Conservation (phyloP, 306 rosid species). For the Prunus campanulata region DNA sequence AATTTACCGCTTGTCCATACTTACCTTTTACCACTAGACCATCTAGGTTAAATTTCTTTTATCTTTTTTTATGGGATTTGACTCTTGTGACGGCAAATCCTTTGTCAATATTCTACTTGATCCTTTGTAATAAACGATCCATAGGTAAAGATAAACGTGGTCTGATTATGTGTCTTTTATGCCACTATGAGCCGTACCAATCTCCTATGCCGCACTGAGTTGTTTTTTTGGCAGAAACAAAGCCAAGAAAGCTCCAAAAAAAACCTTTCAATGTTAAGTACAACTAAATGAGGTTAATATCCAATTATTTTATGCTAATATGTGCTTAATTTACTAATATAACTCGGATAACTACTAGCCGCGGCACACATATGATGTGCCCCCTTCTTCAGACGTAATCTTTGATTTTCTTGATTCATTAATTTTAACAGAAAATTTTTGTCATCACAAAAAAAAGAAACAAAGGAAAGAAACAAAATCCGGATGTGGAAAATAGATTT, state of each 20-base stretch:
- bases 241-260: neutral
- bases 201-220: neutral
- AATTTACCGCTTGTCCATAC: neutral
- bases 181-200: neutral
- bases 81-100: neutral
- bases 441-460: neutral
- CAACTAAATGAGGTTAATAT: neutral
- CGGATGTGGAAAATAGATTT: conserved; percentile 2
- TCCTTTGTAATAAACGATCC: neutral
- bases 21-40: neutral
- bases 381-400: neutral
- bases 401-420: neutral
- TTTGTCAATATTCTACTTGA: no score
- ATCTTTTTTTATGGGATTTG: neutral
- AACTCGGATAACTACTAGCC: neutral
- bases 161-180: neutral
- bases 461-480: neutral
- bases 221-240: conserved; percentile 11
- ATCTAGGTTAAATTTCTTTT: neutral
- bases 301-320: neutral
- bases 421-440: neutral
- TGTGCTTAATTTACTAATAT: neutral
- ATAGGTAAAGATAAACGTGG: neutral
- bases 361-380: conserved; percentile 1
- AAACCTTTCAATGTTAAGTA: neutral